Evolutionary conservation across 2,329 filamentous ascomycete species (phyloP).

Genomic region (Cryphonectria radicalis): DNA sequence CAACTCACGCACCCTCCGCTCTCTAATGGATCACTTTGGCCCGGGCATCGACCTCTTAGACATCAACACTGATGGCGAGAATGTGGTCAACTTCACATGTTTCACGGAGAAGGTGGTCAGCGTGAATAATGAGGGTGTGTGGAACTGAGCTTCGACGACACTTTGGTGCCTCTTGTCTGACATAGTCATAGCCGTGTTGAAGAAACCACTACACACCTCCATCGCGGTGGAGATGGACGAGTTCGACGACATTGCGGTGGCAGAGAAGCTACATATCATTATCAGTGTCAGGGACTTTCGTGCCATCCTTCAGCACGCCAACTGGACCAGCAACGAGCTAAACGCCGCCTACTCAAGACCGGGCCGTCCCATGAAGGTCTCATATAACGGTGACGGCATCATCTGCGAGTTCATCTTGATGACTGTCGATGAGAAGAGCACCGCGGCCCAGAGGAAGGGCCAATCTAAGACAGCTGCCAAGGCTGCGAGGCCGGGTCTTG

Average conservation of each 20-base stretch:
- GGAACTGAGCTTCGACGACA: neutral
- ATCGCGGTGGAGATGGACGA: conserved; percentile 77
- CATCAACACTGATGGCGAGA: conserved; percentile 73
- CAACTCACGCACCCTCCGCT: conserved; percentile 70
- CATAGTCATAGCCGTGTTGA: conserved; percentile 64
- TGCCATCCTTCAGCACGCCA: conserved; percentile 76
- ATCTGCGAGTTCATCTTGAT: conserved; percentile 79
- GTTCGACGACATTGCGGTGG: conserved; percentile 74
- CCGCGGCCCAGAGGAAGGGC: conserved; percentile 52
- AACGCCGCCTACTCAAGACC: conserved; percentile 73
- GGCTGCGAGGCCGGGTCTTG: conserved; percentile 48
- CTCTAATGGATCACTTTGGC: conserved; percentile 80
- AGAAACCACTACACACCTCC: conserved; percentile 79
- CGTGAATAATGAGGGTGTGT: conserved; percentile 57
- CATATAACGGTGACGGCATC: conserved; percentile 70
- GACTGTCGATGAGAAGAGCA: conserved; percentile 72
- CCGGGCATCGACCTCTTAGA: conserved; percentile 81
- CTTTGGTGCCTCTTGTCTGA: conserved; percentile 27
- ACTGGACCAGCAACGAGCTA: conserved; percentile 68
- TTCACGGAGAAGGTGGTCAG: conserved; percentile 80
- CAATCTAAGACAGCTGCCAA: conserved; percentile 46
- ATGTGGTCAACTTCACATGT: conserved; percentile 76
- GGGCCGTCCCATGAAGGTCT: conserved; percentile 72
- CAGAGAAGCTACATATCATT: conserved; percentile 77
- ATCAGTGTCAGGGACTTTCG: conserved; percentile 85